These are phyloP conservation scores for Eucalyptus tenuipes DNA, from an alignment of 345 rosid genomes.

Conservation along the genomic window DNA sequence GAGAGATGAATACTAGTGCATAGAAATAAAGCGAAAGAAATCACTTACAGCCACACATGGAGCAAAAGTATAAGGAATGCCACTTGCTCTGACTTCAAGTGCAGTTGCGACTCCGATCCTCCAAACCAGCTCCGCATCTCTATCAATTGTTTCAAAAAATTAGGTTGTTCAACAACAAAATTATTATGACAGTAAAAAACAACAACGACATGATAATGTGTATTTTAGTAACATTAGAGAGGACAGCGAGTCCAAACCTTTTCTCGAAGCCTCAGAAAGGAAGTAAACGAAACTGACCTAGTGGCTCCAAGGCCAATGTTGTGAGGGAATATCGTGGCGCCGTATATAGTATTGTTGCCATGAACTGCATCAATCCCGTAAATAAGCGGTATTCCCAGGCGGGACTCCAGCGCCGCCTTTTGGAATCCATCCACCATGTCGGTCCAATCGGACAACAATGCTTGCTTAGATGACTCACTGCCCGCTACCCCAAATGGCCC, in stretches of 20 bases:
- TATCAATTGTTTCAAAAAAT: slow-evolving; percentile 5
- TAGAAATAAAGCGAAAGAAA: neutral
- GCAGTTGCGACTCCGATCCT: slow-evolving; percentile 76
- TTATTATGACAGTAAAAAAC: neutral
- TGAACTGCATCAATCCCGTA: slow-evolving; percentile 93
- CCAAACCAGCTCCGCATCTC: slow-evolving; percentile 58
- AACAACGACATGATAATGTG: neutral
- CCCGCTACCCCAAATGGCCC: slow-evolving; percentile 27
- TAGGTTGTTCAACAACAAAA: neutral
- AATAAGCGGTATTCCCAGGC: slow-evolving; percentile 73
- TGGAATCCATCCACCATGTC: slow-evolving; percentile 81
- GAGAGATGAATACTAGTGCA: neutral
- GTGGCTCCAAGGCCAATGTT: slow-evolving; percentile 87
- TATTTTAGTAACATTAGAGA: neutral
- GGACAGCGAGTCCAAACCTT: neutral
- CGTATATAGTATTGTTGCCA: slow-evolving; percentile 70
- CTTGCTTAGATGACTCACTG: slow-evolving; percentile 51
- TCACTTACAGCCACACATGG: slow-evolving; percentile 77
- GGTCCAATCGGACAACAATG: slow-evolving; percentile 60
- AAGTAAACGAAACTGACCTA: slow-evolving; percentile 23
- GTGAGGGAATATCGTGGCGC: slow-evolving; percentile 86
- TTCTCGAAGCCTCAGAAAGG: neutral
- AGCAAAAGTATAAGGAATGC: slow-evolving; percentile 74
- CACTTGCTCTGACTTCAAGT: slow-evolving; percentile 84
- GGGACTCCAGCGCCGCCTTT: slow-evolving; percentile 50